Conservation (phyloP, 2,329 filamentous ascomycete species). For the Lachnum nothofagi region DNA sequence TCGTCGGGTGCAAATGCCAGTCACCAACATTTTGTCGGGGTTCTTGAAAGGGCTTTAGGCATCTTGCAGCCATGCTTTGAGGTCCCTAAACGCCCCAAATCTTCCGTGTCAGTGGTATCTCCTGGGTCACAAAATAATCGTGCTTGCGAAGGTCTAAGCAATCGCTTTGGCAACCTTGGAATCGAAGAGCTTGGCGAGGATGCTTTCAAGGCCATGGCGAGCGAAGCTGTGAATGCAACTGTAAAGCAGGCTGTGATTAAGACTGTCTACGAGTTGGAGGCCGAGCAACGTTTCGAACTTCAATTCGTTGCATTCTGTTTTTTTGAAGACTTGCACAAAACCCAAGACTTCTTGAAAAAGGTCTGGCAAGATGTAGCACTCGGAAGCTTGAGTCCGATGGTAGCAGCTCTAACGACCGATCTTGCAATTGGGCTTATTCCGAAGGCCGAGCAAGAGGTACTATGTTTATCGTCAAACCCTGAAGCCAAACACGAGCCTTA, state of each 20-base stretch:
- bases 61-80: not conserved
- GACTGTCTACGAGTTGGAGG: not conserved
- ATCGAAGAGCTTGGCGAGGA: slow-evolving; percentile 1
- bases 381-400: slow-evolving; percentile 4
- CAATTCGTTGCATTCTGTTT: slow-evolving; percentile 1
- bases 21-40: slow-evolving; percentile 3
- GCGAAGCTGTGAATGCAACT: not conserved
- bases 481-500: not conserved
- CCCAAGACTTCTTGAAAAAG: slow-evolving; percentile 3
- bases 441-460: slow-evolving; percentile 1
- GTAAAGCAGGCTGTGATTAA: not conserved
- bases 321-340: slow-evolving; percentile 9
- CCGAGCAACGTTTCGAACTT: not conserved
- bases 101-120: not conserved
- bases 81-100: too few species aligned
- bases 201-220: not conserved
- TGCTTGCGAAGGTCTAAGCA: slow-evolving; percentile 2
- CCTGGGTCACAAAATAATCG: too few species aligned
- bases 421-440: slow-evolving; percentile 3
- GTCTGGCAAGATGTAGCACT: slow-evolving; percentile 2
- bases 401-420: slow-evolving; percentile 28
- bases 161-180: slow-evolving; percentile 1
- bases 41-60: slow-evolving; percentile 1
- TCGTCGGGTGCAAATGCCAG: not conserved
- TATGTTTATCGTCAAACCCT: not conserved